phyloP scores from a whole-genome alignment of 1,139 yeast genomes.

The Debaryomycetaceae sp. region DNA sequence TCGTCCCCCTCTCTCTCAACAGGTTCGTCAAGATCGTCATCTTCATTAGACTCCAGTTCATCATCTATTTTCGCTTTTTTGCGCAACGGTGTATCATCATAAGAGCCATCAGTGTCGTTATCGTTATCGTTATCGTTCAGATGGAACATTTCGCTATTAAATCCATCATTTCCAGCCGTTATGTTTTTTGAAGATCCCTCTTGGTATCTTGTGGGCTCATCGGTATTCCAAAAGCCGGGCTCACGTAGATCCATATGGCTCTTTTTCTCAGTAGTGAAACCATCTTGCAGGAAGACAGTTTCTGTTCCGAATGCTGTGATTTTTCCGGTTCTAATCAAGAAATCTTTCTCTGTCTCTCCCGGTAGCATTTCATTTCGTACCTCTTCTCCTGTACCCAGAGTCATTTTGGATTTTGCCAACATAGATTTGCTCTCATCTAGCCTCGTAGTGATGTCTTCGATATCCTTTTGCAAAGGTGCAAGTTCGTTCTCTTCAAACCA shows the following conservation, averaged over 20 bases:
- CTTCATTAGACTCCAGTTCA: conserved; percentile 14
- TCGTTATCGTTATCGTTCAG: neutral
- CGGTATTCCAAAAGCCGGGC: conserved; percentile 30
- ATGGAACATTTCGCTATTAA: conserved; percentile 7
- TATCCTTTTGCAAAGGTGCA: conserved; percentile 52
- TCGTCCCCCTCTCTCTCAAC: conserved; percentile 51
- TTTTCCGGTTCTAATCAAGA: conserved; percentile 81
- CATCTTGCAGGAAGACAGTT: conserved; percentile 44
- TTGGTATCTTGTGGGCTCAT: neutral
- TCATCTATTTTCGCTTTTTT: conserved; percentile 18
- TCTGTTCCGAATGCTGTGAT: conserved; percentile 89
- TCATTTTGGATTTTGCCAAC: conserved; percentile 13
- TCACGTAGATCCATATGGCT: conserved; percentile 34
- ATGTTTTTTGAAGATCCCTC: neutral
- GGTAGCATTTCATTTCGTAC: conserved; percentile 33
- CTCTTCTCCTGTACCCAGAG: conserved; percentile 1
- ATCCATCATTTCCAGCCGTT: conserved; percentile 12
- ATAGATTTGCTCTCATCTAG: conserved; percentile 30
- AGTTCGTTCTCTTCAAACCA: conserved; percentile 53
- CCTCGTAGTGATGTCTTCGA: conserved; percentile 61
- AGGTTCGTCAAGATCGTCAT: conserved; percentile 9
- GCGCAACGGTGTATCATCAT: conserved; percentile 6
- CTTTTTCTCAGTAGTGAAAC: conserved; percentile 12
- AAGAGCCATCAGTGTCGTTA: conserved; percentile 1
- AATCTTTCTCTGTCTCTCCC: conserved; percentile 78